Evolutionary conservation across 371 early-diverging fungal species (phyloP), one percentile per base, ranked within the genome.

Genomic region (Choanephora cucurbitarum): DNA sequence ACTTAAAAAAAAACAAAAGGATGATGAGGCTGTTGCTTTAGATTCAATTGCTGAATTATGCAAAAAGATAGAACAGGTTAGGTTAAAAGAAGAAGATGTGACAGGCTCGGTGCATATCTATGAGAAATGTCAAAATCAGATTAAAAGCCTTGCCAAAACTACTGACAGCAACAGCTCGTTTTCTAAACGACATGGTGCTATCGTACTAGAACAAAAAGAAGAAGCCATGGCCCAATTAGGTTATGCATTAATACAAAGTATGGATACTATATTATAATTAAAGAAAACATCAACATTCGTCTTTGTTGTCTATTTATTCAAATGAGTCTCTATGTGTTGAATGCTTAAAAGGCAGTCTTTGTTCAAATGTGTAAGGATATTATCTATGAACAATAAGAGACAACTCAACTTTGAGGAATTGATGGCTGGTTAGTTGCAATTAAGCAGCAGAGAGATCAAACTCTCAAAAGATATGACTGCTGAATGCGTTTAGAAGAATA

Each of bases 211-310:
- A 33, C n/a, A 34, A 49, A 63, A 60, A 33, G 70, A 70, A 23
- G 70, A 70, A 42, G 48, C 59, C 6, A 70, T 70, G 70, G 63
- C 66, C 14, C 71, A 70, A 51, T 51, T 70, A 21, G 64, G 62
- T 5, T 66, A 66, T 48, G 52, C 66, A 13, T 39, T 66, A 15
- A 41, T 61, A 9, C 61, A 61, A 47, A 66, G 56, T n/a, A 64
- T 60, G 60, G 49, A 57, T 44, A 57, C 28, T 7, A 57, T 44
- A 1, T 7, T 49, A 9, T 40, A 28, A 42, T 55, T 31, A 28
- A 40, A 40, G 41, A 18, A 32, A 4, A n/a, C n/a, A n/a, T n/a
- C n/a, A n/a, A n/a, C n/a, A n/a, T n/a, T n/a, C n/a, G n/a, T n/a
- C n/a, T n/a, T n/a, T n/a, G n/a, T n/a, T n/a, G n/a, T n/a, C n/a